Conservation (phyloP, 805 yeast species). For the Metschnikowia corniflorae region DNA sequence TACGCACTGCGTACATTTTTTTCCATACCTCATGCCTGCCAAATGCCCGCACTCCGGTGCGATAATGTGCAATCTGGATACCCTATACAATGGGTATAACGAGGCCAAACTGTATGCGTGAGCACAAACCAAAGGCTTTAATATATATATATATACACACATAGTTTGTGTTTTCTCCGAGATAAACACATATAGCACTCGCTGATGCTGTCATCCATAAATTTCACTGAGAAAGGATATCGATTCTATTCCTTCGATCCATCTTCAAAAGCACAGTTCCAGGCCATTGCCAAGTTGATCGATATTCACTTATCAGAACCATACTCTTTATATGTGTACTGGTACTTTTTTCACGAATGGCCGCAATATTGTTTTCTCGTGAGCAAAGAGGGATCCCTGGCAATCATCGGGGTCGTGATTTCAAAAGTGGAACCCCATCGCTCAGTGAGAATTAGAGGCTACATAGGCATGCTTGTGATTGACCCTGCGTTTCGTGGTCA, state of each 20-base stretch:
- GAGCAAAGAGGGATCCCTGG: constrained; percentile 30
- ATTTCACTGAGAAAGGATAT: constrained; percentile 11
- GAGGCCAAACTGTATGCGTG: too few species aligned
- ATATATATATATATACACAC: too few species aligned
- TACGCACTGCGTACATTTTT: too few species aligned
- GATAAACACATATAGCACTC: neutral
- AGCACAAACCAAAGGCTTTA: too few species aligned
- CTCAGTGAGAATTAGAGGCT: constrained; percentile 72
- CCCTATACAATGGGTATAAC: too few species aligned
- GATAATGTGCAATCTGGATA: too few species aligned
- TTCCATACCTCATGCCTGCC: too few species aligned
- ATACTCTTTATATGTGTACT: constrained; percentile 86
- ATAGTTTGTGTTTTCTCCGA: too few species aligned
- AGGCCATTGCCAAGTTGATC: constrained; percentile 53
- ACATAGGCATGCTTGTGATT: constrained; percentile 95
- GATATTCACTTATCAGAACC: constrained; percentile 85
- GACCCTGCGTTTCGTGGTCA: constrained; percentile 64
- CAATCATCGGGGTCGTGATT: constrained; percentile 77
- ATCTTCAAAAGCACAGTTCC: constrained; percentile 35
- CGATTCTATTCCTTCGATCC: constrained; percentile 18
- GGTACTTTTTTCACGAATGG: constrained; percentile 88
- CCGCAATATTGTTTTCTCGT: constrained; percentile 78
- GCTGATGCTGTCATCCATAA: neutral
- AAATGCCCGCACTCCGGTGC: too few species aligned
- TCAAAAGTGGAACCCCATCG: constrained; percentile 80